These are phyloP conservation scores for Ogataea glucozyma DNA, from an alignment of 805 yeast genomes.

Conservation along the genomic window DNA sequence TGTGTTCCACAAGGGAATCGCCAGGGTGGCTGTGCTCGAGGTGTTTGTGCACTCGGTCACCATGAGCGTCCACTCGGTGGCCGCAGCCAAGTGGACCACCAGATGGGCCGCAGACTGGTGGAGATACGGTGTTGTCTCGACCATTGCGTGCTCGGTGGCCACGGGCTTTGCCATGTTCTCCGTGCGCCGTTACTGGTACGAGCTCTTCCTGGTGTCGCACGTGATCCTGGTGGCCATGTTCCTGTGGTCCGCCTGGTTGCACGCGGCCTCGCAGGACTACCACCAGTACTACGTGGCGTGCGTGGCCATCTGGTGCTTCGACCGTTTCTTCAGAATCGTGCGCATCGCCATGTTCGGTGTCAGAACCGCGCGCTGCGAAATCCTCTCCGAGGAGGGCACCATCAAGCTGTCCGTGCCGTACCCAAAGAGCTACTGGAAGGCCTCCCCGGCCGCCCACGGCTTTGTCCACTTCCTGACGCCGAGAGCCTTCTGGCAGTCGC, in stretches of 20 bases:
- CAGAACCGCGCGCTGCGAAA: constrained; percentile 38
- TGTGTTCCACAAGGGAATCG: constrained; percentile 58
- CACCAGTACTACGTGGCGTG: constrained; percentile 38
- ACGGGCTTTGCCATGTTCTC: constrained; percentile 47
- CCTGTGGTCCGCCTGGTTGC: constrained; percentile 58
- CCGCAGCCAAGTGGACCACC: constrained; percentile 21
- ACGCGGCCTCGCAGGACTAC: constrained; percentile 42
- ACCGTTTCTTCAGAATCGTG: constrained; percentile 48
- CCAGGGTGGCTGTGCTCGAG: constrained; percentile 44
- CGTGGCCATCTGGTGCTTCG: constrained; percentile 54
- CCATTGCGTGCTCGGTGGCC: constrained; percentile 43
- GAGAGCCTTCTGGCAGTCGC: constrained; percentile 55
- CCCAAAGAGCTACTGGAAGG: constrained; percentile 47
- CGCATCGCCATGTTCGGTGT: constrained; percentile 41
- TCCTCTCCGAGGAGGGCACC: constrained; percentile 47
- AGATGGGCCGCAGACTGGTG: constrained; percentile 34
- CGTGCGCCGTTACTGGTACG: constrained; percentile 60
- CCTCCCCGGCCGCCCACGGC: constrained; percentile 60
- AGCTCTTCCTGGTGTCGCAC: constrained; percentile 59
- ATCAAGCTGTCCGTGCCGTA: constrained; percentile 48
- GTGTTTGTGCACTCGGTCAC: constrained; percentile 47
- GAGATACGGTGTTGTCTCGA: constrained; percentile 38
- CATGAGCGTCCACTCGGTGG: constrained; percentile 29
- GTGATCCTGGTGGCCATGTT: constrained; percentile 54
- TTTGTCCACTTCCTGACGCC: constrained; percentile 58